Evolutionary conservation across 2,329 filamentous ascomycete genomes (phyloP).

Genomic region (Herpotrichia juniperi): DNA sequence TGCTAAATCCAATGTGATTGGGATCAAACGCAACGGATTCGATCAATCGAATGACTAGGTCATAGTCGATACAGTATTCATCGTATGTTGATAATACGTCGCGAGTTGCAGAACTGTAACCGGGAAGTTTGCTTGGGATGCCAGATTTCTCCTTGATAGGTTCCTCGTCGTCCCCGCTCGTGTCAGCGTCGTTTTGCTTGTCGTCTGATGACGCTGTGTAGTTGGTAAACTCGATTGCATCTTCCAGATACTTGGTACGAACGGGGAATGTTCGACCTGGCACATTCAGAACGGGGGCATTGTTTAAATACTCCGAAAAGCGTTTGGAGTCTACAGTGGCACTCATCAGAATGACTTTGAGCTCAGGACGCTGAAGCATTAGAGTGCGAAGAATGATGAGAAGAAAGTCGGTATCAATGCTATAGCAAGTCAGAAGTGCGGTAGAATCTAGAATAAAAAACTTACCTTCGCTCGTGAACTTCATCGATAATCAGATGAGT

Average conservation of each 20-base stretch:
- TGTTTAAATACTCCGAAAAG: conserved; percentile 86
- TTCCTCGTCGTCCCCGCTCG: conserved; percentile 54
- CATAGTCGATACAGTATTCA: conserved; percentile 90
- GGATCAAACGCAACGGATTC: conserved; percentile 74
- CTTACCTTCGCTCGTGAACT: conserved; percentile 80
- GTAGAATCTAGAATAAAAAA: background rate
- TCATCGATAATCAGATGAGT: conserved; percentile 97
- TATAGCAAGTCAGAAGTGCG: conserved; percentile 22
- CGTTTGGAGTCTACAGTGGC: conserved; percentile 92
- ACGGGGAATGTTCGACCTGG: conserved; percentile 95
- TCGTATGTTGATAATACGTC: conserved; percentile 79
- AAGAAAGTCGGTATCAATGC: conserved; percentile 95
- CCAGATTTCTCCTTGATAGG: conserved; percentile 58
- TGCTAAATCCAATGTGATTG: conserved; percentile 74
- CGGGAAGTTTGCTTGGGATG: conserved; percentile 68
- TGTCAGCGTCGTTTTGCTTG: conserved; percentile 61
- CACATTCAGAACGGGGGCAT: conserved; percentile 85
- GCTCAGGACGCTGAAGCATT: conserved; percentile 74
- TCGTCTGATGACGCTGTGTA: conserved; percentile 56
- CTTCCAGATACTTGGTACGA: conserved; percentile 84
- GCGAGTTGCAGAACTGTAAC: conserved; percentile 78
- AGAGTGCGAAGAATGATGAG: conserved; percentile 89
- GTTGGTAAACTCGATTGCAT: conserved; percentile 86
- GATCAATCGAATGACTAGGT: conserved; percentile 81
- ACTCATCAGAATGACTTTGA: conserved; percentile 97